Conservation (phyloP, 192 early-diverging fungal species). For the Coemansia sp. region DNA sequence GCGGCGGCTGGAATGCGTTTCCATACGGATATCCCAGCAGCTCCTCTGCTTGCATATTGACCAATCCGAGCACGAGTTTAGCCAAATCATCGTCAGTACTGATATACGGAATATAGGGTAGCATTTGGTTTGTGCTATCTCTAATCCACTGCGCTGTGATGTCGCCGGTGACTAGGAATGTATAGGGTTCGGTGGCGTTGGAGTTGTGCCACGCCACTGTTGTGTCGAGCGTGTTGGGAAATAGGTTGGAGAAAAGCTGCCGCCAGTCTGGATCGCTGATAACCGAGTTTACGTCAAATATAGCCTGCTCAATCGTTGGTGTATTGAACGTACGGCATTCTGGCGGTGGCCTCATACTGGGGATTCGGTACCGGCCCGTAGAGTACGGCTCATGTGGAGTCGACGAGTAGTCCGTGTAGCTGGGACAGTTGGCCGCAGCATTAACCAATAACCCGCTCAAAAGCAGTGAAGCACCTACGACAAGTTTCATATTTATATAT, state of each 20-base stretch:
- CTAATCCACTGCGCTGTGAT: slow-evolving; percentile 74
- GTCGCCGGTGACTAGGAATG: slow-evolving; percentile 74
- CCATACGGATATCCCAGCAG: slow-evolving; percentile 55
- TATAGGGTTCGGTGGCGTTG: slow-evolving; percentile 44
- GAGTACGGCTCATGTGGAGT: slow-evolving; percentile 29
- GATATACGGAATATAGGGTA: slow-evolving; percentile 59
- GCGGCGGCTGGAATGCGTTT: slow-evolving; percentile 67
- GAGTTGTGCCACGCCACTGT: slow-evolving; percentile 61
- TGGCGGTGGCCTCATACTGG: slow-evolving; percentile 48
- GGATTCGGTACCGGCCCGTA: slow-evolving; percentile 24
- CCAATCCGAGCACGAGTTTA: slow-evolving; percentile 57
- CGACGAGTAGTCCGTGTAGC: slow-evolving; percentile 40
- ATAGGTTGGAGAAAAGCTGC: slow-evolving; percentile 62
- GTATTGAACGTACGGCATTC: slow-evolving; percentile 58
- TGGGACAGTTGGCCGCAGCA: slow-evolving; percentile 28
- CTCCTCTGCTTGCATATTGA: slow-evolving; percentile 61
- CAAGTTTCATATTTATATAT: slow-evolving; percentile 9
- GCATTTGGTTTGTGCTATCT: slow-evolving; percentile 70
- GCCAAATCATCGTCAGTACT: slow-evolving; percentile 40
- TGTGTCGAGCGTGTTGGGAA: slow-evolving; percentile 73
- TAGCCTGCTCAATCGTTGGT: slow-evolving; percentile 51
- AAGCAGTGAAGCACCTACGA: background rate
- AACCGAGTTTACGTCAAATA: slow-evolving; percentile 25
- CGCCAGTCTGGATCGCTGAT: slow-evolving; percentile 60
- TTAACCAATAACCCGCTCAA: background rate